These are phyloP conservation scores for Penicillium sp. DNA, from an alignment of 2,329 filamentous ascomycete genomes.

Conservation along the genomic window DNA sequence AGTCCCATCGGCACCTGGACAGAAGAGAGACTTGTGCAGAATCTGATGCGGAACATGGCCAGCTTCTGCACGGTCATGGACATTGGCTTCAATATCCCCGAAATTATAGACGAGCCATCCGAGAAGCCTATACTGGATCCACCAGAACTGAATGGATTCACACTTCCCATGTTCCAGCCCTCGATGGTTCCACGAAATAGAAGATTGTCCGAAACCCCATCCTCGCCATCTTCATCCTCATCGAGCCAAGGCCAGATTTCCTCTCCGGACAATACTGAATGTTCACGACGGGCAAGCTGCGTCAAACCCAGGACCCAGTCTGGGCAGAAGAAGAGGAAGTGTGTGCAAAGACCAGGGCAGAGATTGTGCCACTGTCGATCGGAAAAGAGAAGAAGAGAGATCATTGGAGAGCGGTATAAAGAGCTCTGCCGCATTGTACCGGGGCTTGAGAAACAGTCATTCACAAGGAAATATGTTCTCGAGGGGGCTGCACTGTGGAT, in stretches of 20 bases:
- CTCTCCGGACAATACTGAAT: background rate
- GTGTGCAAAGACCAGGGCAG: constrained; percentile 18
- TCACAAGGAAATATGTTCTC: constrained; percentile 19
- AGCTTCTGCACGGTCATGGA: constrained; percentile 11
- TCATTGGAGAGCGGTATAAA: constrained; percentile 14
- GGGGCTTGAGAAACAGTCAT: constrained; percentile 13
- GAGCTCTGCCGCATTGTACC: constrained; percentile 15
- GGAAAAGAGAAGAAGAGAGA: constrained; percentile 20
- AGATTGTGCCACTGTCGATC: constrained; percentile 20
- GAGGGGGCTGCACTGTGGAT: constrained; percentile 14
- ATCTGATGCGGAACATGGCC: constrained; percentile 20
- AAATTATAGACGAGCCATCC: background rate
- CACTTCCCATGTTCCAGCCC: background rate
- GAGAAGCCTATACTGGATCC: background rate
- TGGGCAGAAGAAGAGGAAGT: constrained; percentile 16
- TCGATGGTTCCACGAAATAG: background rate
- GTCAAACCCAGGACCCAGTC: background rate
- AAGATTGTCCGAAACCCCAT: background rate
- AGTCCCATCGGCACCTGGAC: constrained; percentile 21
- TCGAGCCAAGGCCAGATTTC: background rate
- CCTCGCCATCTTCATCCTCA: background rate
- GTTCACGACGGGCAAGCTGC: constrained; percentile 4
- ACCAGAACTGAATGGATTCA: constrained; percentile 2
- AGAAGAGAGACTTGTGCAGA: constrained; percentile 17
- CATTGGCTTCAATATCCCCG: constrained; percentile 3